Conservation (phyloP, 345 rosid species). For the Trapa incisa region DNA sequence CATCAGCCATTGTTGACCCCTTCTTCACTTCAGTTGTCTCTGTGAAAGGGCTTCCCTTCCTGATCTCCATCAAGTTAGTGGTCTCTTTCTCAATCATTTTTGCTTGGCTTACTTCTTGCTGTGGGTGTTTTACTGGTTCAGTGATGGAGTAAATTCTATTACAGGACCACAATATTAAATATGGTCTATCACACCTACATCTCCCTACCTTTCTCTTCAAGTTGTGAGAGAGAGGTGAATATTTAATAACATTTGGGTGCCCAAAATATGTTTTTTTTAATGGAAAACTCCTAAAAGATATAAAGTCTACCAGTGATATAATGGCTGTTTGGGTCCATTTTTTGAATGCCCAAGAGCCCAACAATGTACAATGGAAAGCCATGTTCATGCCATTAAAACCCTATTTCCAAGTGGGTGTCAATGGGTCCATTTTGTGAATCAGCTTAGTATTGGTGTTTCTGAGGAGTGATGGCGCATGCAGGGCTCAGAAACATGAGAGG, state of each 20-base stretch:
- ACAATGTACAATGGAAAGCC: neutral
- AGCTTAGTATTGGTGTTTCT: too few relatives aligned
- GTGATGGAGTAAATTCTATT: constrained; percentile 12
- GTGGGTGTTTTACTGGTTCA: constrained; percentile 20
- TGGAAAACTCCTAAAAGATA: too few relatives aligned
- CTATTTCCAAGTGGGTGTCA: neutral
- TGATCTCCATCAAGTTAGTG: constrained; percentile 5
- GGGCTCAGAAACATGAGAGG: too few relatives aligned
- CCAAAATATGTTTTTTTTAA: too few relatives aligned
- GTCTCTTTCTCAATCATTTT: constrained; percentile 26
- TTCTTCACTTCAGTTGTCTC: too few relatives aligned
- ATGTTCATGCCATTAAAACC: neutral
- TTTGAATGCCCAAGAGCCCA: neutral
- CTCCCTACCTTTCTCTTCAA: too few relatives aligned
- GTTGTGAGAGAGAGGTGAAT: too few relatives aligned
- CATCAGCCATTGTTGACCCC: constrained; percentile 1
- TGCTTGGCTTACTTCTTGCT: constrained; percentile 29
- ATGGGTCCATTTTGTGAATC: too few relatives aligned
- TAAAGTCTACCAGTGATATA: too few relatives aligned
- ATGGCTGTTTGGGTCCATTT: too few relatives aligned
- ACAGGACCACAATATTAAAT: constrained; percentile 9
- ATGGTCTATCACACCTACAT: neutral
- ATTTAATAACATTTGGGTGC: too few relatives aligned
- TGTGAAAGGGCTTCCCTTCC: neutral
- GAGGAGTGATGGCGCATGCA: too few relatives aligned